Evolutionary conservation across 2,329 filamentous ascomycete genomes (phyloP).

Genomic region (Neopestalotiopsis sp.): DNA sequence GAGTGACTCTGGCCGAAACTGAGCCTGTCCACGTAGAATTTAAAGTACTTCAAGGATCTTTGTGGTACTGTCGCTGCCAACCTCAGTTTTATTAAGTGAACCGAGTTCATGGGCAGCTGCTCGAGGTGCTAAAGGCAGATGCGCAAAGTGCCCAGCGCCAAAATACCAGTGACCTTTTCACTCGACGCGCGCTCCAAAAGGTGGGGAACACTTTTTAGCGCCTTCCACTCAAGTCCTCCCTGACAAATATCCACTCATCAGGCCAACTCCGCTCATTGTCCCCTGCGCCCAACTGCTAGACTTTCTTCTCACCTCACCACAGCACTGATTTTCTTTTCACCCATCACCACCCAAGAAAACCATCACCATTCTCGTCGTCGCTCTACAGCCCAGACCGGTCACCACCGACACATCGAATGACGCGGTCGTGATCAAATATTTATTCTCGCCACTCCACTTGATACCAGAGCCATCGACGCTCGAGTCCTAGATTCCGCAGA

Average conservation of each 20-base stretch:
- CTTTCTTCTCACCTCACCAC: background rate
- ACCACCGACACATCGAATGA: background rate
- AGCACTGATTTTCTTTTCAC: background rate
- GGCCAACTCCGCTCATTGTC: background rate
- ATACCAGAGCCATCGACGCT: background rate
- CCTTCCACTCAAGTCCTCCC: background rate
- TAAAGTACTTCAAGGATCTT: background rate
- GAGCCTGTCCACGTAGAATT: background rate
- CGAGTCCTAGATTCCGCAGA: conserved; percentile 5
- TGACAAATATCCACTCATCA: background rate
- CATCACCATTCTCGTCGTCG: background rate
- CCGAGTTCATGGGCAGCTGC: too few relatives aligned
- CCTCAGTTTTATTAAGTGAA: too few relatives aligned
- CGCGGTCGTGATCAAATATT: background rate
- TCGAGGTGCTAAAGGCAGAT: too few relatives aligned
- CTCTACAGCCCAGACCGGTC: background rate
- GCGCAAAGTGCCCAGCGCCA: background rate
- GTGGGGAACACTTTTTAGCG: background rate
- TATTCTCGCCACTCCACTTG: background rate
- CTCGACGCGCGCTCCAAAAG: background rate
- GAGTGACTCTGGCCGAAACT: background rate
- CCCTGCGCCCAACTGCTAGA: background rate
- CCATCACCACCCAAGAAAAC: background rate
- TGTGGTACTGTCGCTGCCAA: background rate
- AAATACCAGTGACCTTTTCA: background rate